Evolutionary conservation across 208 protist genomes (phyloP), one percentile per base, ranked within the genome.

Genomic region (Leishmania gerbilli): DNA sequence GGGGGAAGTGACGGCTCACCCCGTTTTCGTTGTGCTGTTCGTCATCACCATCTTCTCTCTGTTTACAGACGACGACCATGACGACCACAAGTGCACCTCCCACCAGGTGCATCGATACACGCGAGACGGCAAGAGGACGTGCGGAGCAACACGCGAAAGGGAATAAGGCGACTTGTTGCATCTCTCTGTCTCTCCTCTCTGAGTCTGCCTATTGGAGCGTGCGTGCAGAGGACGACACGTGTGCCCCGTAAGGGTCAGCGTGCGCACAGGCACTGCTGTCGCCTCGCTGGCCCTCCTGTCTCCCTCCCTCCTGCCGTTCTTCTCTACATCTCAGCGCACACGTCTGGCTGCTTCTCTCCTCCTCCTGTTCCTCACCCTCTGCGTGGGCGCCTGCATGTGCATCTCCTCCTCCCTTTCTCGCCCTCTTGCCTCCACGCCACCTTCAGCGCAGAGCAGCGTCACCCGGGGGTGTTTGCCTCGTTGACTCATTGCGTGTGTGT

Each of bases 11-110:
- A 40, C 7, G 62, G 8, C 17, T 40, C 62, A 2, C 62, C 8
- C 34, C 55, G 19, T 56, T 84, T 37, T 75, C 62, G 34, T 87
- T 75, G 15, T 67, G 37, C 58, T 78, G 47, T 76, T 77, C 62
- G 56, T 17, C 31, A 58, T 53, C 37, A 71, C 45, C 53, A 31
- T 64, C 34, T 56, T 68, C 55, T 77, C 51, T 75, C 45, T 58
- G 71, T 34, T 75, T 58, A 56, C 74, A 40, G 58, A 77, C 45
- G 24, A 71, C 5, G 17, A n/a, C 64, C 13, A 27, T 17, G 21
- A 71, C 40, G 9, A 49, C 2, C 5, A n/a, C 37, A n/a, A 47
- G 24, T 6, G 40, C 40, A 19, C 67, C 21, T n/a, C 0, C 31
- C 21, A 47, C 40, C 24, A 15, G 15, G 67, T n/a, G 67, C 37